Conservation (phyloP, 495 filamentous ascomycete species). For the Ramalina intermedia region DNA sequence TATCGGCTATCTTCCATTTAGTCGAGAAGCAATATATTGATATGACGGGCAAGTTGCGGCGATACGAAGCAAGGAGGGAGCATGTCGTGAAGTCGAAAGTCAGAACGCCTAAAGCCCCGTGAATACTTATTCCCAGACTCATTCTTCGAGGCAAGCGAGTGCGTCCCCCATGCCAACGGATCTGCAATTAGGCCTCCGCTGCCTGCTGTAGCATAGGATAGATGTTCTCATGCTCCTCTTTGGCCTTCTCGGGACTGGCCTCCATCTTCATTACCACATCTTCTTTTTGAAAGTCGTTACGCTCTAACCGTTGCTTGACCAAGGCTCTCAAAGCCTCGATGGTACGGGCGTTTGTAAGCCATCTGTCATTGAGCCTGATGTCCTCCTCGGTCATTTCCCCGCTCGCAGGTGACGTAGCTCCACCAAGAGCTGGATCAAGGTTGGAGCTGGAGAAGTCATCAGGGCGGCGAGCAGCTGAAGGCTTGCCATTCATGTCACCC, state of each 20-base stretch:
- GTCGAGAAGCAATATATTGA: no score
- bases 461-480: conserved; percentile 21
- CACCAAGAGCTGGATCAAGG: conserved; percentile 39
- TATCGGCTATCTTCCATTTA: no score
- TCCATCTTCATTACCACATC: neutral
- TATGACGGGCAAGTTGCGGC: no score
- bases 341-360: conserved; percentile 72
- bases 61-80: no score
- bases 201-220: conserved; percentile 3
- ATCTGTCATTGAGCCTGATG: conserved; percentile 48
- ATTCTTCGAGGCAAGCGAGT: no score
- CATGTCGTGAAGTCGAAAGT: no score
- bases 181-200: neutral
- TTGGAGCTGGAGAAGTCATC: conserved; percentile 30
- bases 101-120: no score
- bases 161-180: neutral
- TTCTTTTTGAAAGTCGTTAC: conserved; percentile 40
- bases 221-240: conserved; percentile 5
- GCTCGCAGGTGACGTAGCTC: conserved; percentile 20
- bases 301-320: conserved; percentile 49
- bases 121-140: no score
- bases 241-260: neutral
- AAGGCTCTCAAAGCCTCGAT: conserved; percentile 61
- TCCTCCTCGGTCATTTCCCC: conserved; percentile 31
- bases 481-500: conserved; percentile 30